Percentiles rank a stretch among this genome's conserved stretches.
Evolutionary conservation across 2,329 filamentous ascomycete genomes (phyloP).

Genomic region (Amylocarpus encephaloides): DNA sequence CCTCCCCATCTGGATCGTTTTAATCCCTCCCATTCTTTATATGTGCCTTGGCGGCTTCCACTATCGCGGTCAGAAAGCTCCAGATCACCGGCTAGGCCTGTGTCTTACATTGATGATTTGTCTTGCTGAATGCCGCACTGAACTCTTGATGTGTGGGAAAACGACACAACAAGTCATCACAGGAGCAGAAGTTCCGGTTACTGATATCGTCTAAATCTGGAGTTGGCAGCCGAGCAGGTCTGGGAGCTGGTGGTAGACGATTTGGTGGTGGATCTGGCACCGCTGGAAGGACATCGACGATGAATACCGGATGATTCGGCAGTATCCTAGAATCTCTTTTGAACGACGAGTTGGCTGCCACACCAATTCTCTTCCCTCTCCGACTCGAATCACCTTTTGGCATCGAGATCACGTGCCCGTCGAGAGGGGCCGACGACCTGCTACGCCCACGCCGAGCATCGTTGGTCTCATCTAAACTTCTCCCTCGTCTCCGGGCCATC

Average conservation of each 20-base stretch:
- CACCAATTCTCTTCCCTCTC: not conserved
- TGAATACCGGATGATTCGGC: not conserved
- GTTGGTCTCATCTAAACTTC: no score
- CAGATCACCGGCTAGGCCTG: not conserved
- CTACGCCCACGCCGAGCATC: no score
- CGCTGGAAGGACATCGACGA: not conserved
- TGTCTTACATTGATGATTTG: constrained; percentile 5
- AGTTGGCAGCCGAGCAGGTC: constrained; percentile 5
- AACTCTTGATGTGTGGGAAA: not conserved
- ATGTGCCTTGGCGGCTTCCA: constrained; percentile 7
- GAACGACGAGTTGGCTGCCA: constrained; percentile 1
- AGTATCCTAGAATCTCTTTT: not conserved
- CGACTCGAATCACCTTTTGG: not conserved
- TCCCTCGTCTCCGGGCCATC: no score
- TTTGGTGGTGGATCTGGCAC: constrained; percentile 2
- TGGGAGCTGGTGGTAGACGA: constrained; percentile 8
- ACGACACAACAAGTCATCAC: constrained; percentile 2
- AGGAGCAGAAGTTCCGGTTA: constrained; percentile 4
- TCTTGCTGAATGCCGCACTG: not conserved
- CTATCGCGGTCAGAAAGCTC: constrained; percentile 4
- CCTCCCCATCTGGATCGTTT: not conserved
- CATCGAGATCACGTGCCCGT: not conserved
- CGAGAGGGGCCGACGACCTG: not conserved
- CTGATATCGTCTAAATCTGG: constrained; percentile 11
- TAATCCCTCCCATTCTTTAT: constrained; percentile 2